phyloP scores from a whole-genome alignment of 1,139 yeast genomes.

The Kodamaea plutei region DNA sequence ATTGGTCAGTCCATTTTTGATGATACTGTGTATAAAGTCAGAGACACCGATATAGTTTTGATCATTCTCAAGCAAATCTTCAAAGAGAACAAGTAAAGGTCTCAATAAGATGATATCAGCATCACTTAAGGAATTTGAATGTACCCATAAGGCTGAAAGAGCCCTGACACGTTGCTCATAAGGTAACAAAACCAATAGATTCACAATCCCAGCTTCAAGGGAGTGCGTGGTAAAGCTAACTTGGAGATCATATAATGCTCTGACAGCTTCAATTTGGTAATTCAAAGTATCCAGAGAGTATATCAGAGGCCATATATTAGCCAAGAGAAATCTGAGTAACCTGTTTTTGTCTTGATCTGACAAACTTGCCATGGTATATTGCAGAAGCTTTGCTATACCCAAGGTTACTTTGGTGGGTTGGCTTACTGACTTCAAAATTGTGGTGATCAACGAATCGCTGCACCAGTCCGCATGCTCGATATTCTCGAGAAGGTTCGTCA shows the following conservation, averaged over 20 bases:
- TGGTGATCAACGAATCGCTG: conserved; percentile 21
- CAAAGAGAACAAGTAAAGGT: conserved; percentile 68
- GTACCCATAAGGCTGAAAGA: conserved; percentile 58
- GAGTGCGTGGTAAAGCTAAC: conserved; percentile 33
- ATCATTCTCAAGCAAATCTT: conserved; percentile 48
- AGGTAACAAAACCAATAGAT: conserved; percentile 40
- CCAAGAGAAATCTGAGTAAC: conserved; percentile 32
- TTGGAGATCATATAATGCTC: conserved; percentile 44
- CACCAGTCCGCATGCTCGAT: conserved; percentile 9
- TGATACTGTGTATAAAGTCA: conserved; percentile 53
- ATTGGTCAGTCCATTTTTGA: conserved; percentile 53
- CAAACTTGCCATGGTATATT: conserved; percentile 26
- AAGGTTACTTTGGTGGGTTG: conserved; percentile 28
- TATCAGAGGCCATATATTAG: conserved; percentile 46
- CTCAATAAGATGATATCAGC: conserved; percentile 49
- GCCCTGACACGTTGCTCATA: conserved; percentile 39
- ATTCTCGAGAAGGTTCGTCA: conserved; percentile 12
- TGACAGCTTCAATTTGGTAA: conserved; percentile 61
- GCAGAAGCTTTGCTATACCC: conserved; percentile 45
- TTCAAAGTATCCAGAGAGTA: conserved; percentile 41
- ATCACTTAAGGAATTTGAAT: conserved; percentile 41
- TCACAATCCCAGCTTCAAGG: conserved; percentile 58
- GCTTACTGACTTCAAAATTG: conserved; percentile 23
- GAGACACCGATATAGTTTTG: conserved; percentile 44
- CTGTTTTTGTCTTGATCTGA: conserved; percentile 25